Conservation (phyloP, 2,329 filamentous ascomycete genomes). For the Fusarium redolens region DNA sequence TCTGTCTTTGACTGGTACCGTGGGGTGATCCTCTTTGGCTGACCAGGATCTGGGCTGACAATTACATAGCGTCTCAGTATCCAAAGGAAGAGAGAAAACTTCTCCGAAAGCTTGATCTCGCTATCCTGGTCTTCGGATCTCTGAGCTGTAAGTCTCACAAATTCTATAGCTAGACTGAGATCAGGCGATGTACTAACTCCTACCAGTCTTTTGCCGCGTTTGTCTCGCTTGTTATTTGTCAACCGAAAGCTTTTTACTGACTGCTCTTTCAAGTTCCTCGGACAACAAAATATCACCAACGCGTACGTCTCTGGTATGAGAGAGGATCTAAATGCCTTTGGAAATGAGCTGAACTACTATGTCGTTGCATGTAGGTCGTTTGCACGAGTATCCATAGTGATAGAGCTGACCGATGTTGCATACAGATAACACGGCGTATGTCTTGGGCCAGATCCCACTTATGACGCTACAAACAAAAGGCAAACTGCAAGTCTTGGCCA, state of each 20-base stretch:
- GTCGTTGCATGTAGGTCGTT: background rate
- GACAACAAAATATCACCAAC: constrained; percentile 3
- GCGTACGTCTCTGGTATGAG: constrained; percentile 7
- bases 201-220: background rate
- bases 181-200: fast-evolving
- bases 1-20: constrained; percentile 11
- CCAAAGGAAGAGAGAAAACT: constrained; percentile 1
- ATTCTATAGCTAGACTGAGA: fast-evolving
- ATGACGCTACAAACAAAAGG: constrained; percentile 14
- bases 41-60: fast-evolving
- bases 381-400: fast-evolving
- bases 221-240: fast-evolving
- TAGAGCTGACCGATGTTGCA: fast-evolving
- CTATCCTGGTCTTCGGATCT: background rate
- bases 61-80: background rate
- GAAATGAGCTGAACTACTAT: constrained; percentile 6
- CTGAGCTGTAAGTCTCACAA: background rate
- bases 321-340: background rate
- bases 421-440: background rate
- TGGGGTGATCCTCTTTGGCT: fast-evolving
- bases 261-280: background rate
- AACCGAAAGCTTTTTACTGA: background rate
- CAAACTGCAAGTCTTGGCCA: background rate
- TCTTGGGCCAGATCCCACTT: background rate
- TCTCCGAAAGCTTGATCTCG: constrained; percentile 1